Evolutionary conservation across 495 filamentous ascomycete genomes (phyloP), one percentile per base, ranked within the genome.

Genomic region (Astrothelium subdiscretum): DNA sequence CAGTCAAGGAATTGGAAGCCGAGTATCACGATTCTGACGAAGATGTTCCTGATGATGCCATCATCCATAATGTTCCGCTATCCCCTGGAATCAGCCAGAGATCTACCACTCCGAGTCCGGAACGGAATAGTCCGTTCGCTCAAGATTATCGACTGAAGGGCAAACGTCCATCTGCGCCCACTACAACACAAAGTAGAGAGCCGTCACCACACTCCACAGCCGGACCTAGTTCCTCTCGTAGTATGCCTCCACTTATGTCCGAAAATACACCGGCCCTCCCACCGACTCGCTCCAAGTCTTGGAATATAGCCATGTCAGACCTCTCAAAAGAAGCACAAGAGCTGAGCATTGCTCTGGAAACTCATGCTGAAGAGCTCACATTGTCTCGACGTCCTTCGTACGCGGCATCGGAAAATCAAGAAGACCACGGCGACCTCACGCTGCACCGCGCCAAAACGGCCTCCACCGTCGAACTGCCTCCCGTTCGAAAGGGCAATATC

Each of bases 31-130:
- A 95, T 62, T 85, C 85, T 12, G 94, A 96, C 63, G 92, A 96
- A 62, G 91, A 97, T 59, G 83, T 98, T 26, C 94, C 94, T 4
- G 90, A 95, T 60, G 94, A 95, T 67, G 86, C 90, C 18, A 85
- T 92, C 67, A 78, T 98, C 24, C 91, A 90, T 79, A 97, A 97
- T 68, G 89, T 98, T 8, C 94, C 94, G 0, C 83, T 98, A n/a
- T 96, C 91, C 10, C 94, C 94, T 11, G 83, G 91, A 3, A 77
- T 80, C 0, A 77, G 78, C 54, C 87, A 90, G 66, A 81, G 89
- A 52, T 74, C 79, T 3, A 70, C 73, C 38, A 81, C 81, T 72
- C 78, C 72, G 27, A 76, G 59, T 61, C 66, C 67, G 20, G 59
- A 58, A 62, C 66, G 66, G 32, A 65, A 42, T 59, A 67, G 27